Evolutionary conservation across 306 rosid species (phyloP).

Genomic region (Lathyrus tuberosus): DNA sequence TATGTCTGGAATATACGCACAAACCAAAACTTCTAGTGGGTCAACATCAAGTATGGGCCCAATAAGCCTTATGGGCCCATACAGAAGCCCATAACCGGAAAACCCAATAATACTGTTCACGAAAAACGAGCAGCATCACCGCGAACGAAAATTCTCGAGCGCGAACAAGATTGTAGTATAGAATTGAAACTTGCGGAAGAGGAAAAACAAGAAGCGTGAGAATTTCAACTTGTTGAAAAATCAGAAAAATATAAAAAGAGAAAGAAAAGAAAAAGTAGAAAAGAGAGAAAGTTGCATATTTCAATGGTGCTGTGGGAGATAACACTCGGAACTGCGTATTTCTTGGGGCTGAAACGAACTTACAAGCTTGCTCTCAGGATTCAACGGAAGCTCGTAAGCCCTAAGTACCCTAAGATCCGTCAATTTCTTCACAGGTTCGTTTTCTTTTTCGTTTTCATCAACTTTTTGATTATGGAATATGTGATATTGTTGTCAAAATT

Average conservation of each 20-base stretch:
- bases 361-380: slow-evolving; percentile 72
- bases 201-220: slow-evolving; percentile 39
- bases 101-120: slow-evolving; percentile 31
- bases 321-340: slow-evolving; percentile 89
- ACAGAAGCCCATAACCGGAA: not conserved
- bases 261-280: not conserved
- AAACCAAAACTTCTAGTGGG: not conserved
- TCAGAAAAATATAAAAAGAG: not conserved
- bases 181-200: slow-evolving; percentile 48
- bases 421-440: slow-evolving; percentile 68
- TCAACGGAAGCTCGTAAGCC: slow-evolving; percentile 69
- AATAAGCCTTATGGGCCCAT: not conserved
- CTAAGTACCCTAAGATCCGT: slow-evolving; percentile 68
- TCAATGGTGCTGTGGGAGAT: slow-evolving; percentile 96
- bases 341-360: slow-evolving; percentile 85
- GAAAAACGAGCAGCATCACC: slow-evolving; percentile 8
- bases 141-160: slow-evolving; percentile 45
- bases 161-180: slow-evolving; percentile 10
- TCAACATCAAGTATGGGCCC: not conserved
- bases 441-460: not conserved
- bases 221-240: not conserved
- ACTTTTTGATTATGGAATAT: not conserved
- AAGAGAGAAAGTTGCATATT: slow-evolving; percentile 10
- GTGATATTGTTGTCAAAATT: not conserved
- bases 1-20: not conserved